Evolutionary conservation across 2,329 filamentous ascomycete species (phyloP), one percentile per base, ranked within the genome.

Genomic region (Geosmithia flava): DNA sequence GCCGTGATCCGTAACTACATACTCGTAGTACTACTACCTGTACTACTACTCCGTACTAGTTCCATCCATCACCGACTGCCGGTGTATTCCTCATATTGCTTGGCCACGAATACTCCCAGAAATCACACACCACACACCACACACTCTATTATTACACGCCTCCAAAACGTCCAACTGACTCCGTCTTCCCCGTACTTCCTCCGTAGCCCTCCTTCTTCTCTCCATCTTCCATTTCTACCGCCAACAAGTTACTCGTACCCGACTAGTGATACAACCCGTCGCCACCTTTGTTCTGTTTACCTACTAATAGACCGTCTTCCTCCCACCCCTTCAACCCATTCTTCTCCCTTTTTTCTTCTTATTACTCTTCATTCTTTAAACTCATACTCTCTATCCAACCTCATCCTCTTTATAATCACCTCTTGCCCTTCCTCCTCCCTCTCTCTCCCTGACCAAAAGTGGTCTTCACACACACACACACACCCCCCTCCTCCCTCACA

Each of bases 221-320:
- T 40, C 37, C 15, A 13, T 16, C 37, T 16, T 17, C 37, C 37
- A 39, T 39, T 39, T 39, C 8, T 39, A 8, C 16, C 33, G 33
- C 16, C 33, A 39, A 39, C 8, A 16, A 39, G 8, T 16, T 16
- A 39, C n/a, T n/a, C 23, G 23, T 27, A 40, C 37, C 37, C 37
- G 3, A 5, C 37, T 16, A 11, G 37, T 16, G 11, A 13, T 40
- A 40, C 37, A 17, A 11, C 37, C 23, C 23, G 23, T 37, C 15
- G 33, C 33, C 33, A 37, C 33, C 33, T 37, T 13, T 37, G 11
- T 16, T 16, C 33, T 11, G 10, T 13, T 37, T 42, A 40, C 30
- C 45, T 47, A 47, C 45, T 47, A 47, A 47, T 47, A 47, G 20
- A 8, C 43, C 20, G 6, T 10, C 20, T 15, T 47, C 33, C 33